A percentile compares a stretch with the other conserved stretches of the same genome.
These are phyloP conservation scores for Cutaneotrichosporon cutaneum DNA, from an alignment of 1,284 basidiomycete species.

Conservation along the genomic window DNA sequence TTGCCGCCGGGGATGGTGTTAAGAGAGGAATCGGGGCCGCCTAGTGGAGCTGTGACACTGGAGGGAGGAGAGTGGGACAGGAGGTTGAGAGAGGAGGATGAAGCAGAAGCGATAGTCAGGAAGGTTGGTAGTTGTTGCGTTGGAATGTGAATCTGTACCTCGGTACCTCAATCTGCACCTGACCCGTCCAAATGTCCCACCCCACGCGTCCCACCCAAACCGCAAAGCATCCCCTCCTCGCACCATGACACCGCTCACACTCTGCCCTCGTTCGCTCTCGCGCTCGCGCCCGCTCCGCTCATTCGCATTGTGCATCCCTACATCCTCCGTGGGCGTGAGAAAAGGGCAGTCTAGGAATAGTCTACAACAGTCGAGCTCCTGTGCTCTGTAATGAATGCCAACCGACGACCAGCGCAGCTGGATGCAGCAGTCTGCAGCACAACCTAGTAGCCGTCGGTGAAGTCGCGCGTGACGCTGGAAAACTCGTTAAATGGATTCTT, in stretches of 20 bases:
- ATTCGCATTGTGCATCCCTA: not conserved
- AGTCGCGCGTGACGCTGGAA: constrained; percentile 78
- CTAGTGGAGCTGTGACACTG: not conserved
- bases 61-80: not conserved
- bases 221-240: too few relatives aligned
- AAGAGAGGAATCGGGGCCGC: too few relatives aligned
- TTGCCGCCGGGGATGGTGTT: not conserved
- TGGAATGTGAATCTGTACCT: too few relatives aligned
- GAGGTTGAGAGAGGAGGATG: not conserved
- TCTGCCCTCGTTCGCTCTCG: too few relatives aligned
- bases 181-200: too few relatives aligned
- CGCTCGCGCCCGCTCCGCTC: not conserved
- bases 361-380: not conserved
- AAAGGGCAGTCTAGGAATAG: not conserved
- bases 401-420: constrained; percentile 1
- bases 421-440: not conserved
- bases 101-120: not conserved
- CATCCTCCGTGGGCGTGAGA: not conserved
- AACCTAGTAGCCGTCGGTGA: constrained; percentile 37
- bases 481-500: constrained; percentile 75
- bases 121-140: too few relatives aligned
- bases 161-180: too few relatives aligned
- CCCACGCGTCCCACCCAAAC: too few relatives aligned
- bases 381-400: not conserved
- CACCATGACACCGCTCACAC: too few relatives aligned